Evolutionary conservation across 1,139 yeast species (phyloP), one percentile per base, ranked within the genome.

Genomic region (Kluyveromyces sp.): DNA sequence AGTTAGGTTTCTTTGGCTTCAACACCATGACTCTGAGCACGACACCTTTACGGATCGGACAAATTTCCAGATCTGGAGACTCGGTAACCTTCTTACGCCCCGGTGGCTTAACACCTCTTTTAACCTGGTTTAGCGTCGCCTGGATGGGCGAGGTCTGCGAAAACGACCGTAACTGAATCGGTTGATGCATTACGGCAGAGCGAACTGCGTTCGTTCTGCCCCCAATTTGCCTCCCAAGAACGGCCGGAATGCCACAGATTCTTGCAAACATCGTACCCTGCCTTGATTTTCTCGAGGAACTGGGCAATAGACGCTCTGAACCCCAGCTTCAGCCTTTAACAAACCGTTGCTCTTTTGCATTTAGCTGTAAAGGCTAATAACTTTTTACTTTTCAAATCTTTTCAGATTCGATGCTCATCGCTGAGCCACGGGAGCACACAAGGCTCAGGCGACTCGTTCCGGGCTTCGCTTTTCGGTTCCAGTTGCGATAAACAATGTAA

Each of bases 1-100:
- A 92, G 69, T 94, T 94, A 39, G 99, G 99, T 64, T 94, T 94
- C 72, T 92, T 92, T 39, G 98, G 98, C 65, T 92, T 92, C 54
- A 89, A 74, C 49, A 88, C 85, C 92, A 89, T 85, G 22, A 89
- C 95, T 63, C 96, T 77, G 46, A 89, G 71, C n/a, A 92, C 95
- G 3, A 92, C 97, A 28, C 96, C 98, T 56, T 88, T 87, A 56
- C 81, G 79, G 60, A 87, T 84, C 1, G 97, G 97, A 53, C 82
- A 77, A 13, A 66, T 66, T n/a, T 81, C 80, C 50, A 92, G 74
- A 67, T 86, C 94, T 8, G 96, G 96, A 1, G 96, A 75, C 54
- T 76, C 78, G 2, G 83, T 63, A 6, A 74, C 61, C 52, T 69
- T 69, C 47, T 64, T 67, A 49, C 74, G 75, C 54, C 60, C 75